Evolutionary conservation across 805 yeast species (phyloP).

Genomic region (Alloascoidea africana): DNA sequence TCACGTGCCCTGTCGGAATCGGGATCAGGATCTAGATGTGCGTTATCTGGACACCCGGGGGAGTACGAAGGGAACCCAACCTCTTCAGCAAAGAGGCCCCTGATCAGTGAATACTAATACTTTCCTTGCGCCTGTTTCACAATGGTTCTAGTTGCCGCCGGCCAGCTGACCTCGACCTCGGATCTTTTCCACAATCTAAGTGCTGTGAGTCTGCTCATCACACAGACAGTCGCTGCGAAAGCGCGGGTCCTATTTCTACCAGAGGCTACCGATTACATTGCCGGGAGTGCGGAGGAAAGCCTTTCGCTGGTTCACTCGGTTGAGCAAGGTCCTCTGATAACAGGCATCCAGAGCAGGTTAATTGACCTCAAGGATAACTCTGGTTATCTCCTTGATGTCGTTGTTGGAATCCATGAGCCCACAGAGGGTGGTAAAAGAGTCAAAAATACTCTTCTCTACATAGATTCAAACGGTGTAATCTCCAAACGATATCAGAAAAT

Average conservation of each 20-base stretch:
- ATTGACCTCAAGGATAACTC: conserved; percentile 22
- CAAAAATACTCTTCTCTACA: conserved; percentile 61
- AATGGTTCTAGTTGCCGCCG: conserved; percentile 63
- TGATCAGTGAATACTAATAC: background rate
- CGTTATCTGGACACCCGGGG: background rate
- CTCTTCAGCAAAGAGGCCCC: conserved; percentile 2
- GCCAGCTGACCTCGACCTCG: conserved; percentile 70
- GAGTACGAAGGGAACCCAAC: conserved; percentile 2
- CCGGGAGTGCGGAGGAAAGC: conserved; percentile 55
- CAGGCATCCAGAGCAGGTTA: conserved; percentile 31
- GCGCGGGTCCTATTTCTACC: conserved; percentile 73
- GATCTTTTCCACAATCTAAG: conserved; percentile 42
- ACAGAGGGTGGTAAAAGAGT: conserved; percentile 31
- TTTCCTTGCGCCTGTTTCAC: conserved; percentile 3
- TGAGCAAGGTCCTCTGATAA: conserved; percentile 24
- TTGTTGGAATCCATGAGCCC: conserved; percentile 87
- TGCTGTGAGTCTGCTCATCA: conserved; percentile 41
- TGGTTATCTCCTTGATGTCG: conserved; percentile 35
- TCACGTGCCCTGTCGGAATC: background rate
- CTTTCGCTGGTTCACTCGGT: conserved; percentile 36
- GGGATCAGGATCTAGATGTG: conserved; percentile 4
- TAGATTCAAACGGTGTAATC: conserved; percentile 49
- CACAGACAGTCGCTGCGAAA: conserved; percentile 42
- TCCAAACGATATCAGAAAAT: conserved; percentile 64
- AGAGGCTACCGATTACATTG: conserved; percentile 85